These are phyloP conservation scores for Rhododendron kiyosumense DNA, from an alignment of 148 eudicot species.

Conservation along the genomic window DNA sequence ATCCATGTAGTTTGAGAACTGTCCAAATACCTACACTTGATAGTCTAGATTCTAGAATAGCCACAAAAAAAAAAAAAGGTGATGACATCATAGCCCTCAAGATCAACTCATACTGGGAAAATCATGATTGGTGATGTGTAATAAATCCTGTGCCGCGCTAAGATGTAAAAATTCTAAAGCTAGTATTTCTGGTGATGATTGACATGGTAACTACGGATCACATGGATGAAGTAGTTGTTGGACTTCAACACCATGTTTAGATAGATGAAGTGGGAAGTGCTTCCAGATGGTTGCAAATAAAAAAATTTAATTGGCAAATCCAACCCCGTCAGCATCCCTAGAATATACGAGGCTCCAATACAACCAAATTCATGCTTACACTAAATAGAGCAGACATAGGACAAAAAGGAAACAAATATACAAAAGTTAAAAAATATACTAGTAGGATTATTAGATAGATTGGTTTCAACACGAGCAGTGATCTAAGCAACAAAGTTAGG, in stretches of 20 bases:
- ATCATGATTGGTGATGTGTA: neutral
- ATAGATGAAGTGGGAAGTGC: neutral
- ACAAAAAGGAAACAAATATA: neutral
- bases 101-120: neutral
- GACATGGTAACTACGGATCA: neutral
- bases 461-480: neutral
- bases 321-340: neutral
- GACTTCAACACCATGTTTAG: neutral
- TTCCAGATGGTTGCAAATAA: neutral
- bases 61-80: neutral
- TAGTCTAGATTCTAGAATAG: conserved; percentile 1
- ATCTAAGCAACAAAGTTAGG: neutral
- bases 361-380: neutral
- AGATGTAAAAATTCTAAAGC: neutral
- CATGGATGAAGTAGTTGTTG: neutral
- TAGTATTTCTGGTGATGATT: too few species aligned
- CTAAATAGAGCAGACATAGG: neutral
- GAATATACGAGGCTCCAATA: neutral
- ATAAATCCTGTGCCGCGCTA: neutral
- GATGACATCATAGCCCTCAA: neutral
- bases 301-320: neutral
- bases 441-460: neutral
- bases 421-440: neutral
- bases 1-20: neutral
- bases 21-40: neutral